Conservation (phyloP, 2,329 filamentous ascomycete genomes). For the Teratosphaeria pseudoeucalypti region DNA sequence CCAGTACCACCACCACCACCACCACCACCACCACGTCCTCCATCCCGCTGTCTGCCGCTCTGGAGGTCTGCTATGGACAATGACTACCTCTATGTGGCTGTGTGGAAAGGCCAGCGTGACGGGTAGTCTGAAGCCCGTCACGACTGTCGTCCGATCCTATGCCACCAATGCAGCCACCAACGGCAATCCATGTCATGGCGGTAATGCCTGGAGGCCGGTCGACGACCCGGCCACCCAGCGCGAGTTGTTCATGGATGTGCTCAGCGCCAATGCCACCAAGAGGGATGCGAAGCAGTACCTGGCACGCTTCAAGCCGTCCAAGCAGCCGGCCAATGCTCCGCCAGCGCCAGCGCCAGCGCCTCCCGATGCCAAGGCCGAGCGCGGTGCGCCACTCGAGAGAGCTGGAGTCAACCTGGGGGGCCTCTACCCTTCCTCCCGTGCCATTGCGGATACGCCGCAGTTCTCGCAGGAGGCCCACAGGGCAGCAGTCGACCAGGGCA, state of each 20-base stretch:
- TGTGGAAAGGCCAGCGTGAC: slow-evolving; percentile 26
- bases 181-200: background rate
- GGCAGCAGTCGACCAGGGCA: slow-evolving; percentile 29
- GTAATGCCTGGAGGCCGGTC: background rate
- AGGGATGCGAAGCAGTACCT: slow-evolving; percentile 88
- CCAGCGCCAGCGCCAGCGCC: slow-evolving; percentile 16
- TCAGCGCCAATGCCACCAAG: slow-evolving; percentile 83
- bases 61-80: slow-evolving; percentile 19
- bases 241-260: slow-evolving; percentile 74
- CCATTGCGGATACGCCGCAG: slow-evolving; percentile 49
- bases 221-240: slow-evolving; percentile 13
- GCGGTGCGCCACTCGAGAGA: slow-evolving; percentile 24
- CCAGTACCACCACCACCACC: background rate
- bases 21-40: background rate
- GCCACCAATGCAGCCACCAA: slow-evolving; percentile 1
- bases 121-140: slow-evolving; percentile 14
- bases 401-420: slow-evolving; percentile 51
- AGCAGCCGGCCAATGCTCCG: slow-evolving; percentile 30
- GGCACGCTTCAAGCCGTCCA: slow-evolving; percentile 60
- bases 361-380: slow-evolving; percentile 10
- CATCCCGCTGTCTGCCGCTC: background rate
- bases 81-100: slow-evolving; percentile 27
- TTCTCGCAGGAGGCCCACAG: slow-evolving; percentile 38
- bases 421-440: slow-evolving; percentile 48
- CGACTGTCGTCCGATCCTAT: background rate